Evolutionary conservation across 1,139 yeast genomes (phyloP), one percentile per base, ranked within the genome.

Genomic region (Suhomyces coccinellae): DNA sequence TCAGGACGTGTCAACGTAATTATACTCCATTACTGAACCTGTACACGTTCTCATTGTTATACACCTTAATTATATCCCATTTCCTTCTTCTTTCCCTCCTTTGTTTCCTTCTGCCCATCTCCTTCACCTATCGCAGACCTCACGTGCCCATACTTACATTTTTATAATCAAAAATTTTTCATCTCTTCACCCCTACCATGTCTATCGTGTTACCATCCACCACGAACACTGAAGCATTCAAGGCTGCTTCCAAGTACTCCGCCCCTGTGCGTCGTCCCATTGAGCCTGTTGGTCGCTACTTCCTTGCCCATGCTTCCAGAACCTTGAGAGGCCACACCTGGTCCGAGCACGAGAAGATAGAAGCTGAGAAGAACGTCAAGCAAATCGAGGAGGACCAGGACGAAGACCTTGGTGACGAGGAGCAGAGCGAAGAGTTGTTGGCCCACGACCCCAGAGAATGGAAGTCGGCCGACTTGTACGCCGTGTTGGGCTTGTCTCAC

Each of bases 231-330:
- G 83, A 78, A 39, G 66, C 75, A 40, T 79, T 82, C 63, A 77
- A 75, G 58, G 73, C 79, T 41, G 69, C 64, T 38, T 69, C 79
- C 51, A 72, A 75, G 49, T 80, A 79, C 64, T 63, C 89, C 40
- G 77, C 84, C 27, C 83, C 96, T 45, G 79, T 79, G 44, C 87
- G 88, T 64, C 91, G 97, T 67, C 85, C 93, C 51, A 77, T 91
- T 54, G 99, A 93, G 73, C 98, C 99, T 32, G 97, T 91, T 56
- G 99, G 99, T 45, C 95, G 95, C 54, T 87, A 81, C 65, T 93
- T 89, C 74, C 78, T 95, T 62, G 97, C 97, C 47, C 99, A 95
- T 63, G 99, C 99, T 49, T 85, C 96, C 57, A 87, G 99, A 78
- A 83, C 95, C 51, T 77, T 91, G 58, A 84, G 97, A 72, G 97